Conservation (phyloP, 2,329 filamentous ascomycete genomes). For the Canariomyces notabilis region DNA sequence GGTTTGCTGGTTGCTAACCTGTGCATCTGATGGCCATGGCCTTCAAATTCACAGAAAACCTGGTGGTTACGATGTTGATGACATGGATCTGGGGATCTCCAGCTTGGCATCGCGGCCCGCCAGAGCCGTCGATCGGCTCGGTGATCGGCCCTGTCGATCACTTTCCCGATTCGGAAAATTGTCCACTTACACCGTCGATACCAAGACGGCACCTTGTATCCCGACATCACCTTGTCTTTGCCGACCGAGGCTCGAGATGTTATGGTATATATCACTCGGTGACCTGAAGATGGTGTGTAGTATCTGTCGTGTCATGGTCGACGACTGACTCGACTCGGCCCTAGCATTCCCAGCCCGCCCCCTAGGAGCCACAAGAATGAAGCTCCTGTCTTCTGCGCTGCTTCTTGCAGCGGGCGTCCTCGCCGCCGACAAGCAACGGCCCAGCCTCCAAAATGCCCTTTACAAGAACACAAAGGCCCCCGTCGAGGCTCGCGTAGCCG, state of each 20-base stretch:
- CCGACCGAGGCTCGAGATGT: too few relatives aligned
- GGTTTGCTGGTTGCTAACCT: background rate
- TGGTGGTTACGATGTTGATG: too few relatives aligned
- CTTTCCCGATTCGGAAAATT: too few relatives aligned
- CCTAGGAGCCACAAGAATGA: constrained; percentile 7
- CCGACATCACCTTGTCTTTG: too few relatives aligned
- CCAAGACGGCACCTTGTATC: too few relatives aligned
- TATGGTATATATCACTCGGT: too few relatives aligned
- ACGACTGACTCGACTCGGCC: background rate
- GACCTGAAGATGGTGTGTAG: too few relatives aligned
- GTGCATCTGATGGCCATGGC: background rate
- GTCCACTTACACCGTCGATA: too few relatives aligned
- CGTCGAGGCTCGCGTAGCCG: constrained; percentile 59
- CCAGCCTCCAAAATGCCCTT: constrained; percentile 27
- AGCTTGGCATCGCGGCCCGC: background rate
- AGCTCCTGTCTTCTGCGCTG: background rate
- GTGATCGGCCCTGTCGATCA: background rate
- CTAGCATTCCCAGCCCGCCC: too few relatives aligned
- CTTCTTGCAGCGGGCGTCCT: constrained; percentile 9
- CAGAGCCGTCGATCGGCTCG: background rate
- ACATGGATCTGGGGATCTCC: background rate
- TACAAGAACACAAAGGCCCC: constrained; percentile 61
- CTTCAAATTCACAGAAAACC: too few relatives aligned
- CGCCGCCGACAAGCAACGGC: constrained; percentile 9
- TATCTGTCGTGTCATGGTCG: background rate